Percentiles rank a stretch among this genome's conserved stretches.
phyloP scores from a whole-genome alignment of 2,329 filamentous ascomycete genomes.

The Lachnellula occidentalis region DNA sequence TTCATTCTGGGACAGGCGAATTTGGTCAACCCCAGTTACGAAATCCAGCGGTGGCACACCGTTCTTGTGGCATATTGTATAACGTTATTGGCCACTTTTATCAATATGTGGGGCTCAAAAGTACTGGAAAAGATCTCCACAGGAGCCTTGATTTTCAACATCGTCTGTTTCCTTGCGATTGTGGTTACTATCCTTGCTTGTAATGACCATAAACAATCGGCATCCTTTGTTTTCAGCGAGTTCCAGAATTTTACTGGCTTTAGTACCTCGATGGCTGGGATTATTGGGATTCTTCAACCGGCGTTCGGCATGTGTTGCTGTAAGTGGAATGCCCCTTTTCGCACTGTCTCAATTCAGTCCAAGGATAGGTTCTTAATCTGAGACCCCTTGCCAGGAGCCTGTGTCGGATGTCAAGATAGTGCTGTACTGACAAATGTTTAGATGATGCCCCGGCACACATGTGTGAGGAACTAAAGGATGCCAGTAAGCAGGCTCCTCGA shows the following conservation, averaged over 20 bases:
- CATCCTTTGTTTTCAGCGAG: conserved; percentile 49
- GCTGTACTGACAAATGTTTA: conserved; percentile 27
- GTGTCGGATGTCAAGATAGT: too few relatives aligned
- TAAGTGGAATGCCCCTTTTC: conserved; percentile 11
- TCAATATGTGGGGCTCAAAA: conserved; percentile 46
- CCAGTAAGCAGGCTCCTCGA: conserved; percentile 44
- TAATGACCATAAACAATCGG: conserved; percentile 48
- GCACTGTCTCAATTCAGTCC: neutral
- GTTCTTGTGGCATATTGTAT: conserved; percentile 48
- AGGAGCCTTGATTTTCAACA: conserved; percentile 47
- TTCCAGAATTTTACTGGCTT: conserved; percentile 52
- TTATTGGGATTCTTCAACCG: conserved; percentile 48
- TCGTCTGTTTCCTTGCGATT: conserved; percentile 46
- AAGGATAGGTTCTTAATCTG: too few relatives aligned
- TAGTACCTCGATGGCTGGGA: conserved; percentile 43
- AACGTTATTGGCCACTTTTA: conserved; percentile 37
- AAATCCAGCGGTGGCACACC: conserved; percentile 51
- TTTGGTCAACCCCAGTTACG: conserved; percentile 44
- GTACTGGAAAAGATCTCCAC: conserved; percentile 47
- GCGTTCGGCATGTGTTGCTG: conserved; percentile 50
- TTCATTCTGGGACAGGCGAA: conserved; percentile 51
- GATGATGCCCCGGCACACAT: conserved; percentile 42
- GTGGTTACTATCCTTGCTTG: conserved; percentile 46
- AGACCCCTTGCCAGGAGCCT: too few relatives aligned
- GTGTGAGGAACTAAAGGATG: conserved; percentile 49